Evolutionary conservation across 768 basidiomycete genomes (phyloP).

Genomic region (Cubamyces sp.): DNA sequence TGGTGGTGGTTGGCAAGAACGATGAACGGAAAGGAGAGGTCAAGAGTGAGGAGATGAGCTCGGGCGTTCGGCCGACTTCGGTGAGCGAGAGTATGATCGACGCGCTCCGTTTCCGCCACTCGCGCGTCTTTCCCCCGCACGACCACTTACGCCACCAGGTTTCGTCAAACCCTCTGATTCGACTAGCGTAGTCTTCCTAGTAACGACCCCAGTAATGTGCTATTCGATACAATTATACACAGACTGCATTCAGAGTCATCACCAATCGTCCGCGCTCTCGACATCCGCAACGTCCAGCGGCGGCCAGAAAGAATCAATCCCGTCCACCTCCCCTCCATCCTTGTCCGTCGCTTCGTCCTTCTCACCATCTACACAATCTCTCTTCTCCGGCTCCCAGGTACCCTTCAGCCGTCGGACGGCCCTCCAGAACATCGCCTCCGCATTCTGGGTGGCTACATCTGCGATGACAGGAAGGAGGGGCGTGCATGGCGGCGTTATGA

Average conservation of each 20-base stretch:
- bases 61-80: conserved; percentile 23
- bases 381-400: conserved; percentile 34
- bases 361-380: conserved; percentile 24
- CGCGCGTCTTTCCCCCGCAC: not conserved
- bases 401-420: conserved; percentile 39
- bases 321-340: conserved; percentile 40
- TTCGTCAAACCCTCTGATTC: not conserved
- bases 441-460: conserved; percentile 59
- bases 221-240: not conserved
- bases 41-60: not conserved
- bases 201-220: not conserved
- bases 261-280: conserved; percentile 25
- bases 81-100: not conserved
- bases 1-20: conserved; percentile 9
- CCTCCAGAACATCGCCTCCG: conserved; percentile 61
- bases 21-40: conserved; percentile 2
- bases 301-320: conserved; percentile 29
- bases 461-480: conserved; percentile 52
- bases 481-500: conserved; percentile 35
- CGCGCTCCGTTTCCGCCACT: conserved; percentile 5
- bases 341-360: conserved; percentile 45
- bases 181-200: not conserved
- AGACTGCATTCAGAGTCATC: not conserved
- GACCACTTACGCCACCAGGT: not conserved
- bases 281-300: conserved; percentile 27